phyloP scores from a whole-genome alignment of 495 filamentous ascomycete genomes.

The Neurospora terricola region DNA sequence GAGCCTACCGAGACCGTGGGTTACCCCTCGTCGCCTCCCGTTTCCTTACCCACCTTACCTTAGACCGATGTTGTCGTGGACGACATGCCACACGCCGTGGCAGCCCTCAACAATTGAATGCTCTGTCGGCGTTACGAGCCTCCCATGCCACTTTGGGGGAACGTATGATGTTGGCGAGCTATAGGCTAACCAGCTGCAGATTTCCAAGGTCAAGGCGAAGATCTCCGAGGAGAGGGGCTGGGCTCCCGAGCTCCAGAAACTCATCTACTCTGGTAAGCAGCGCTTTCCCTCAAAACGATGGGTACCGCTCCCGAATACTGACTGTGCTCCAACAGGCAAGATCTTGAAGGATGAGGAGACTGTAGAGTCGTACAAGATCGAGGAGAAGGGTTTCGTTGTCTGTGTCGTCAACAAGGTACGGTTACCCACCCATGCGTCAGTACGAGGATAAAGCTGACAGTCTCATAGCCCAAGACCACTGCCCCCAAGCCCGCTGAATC shows the following conservation, averaged over 20 bases:
- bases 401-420: constrained; percentile 92
- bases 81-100: not conserved
- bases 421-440: not conserved
- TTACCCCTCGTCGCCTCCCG: constrained; percentile 23
- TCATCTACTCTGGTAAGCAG: constrained; percentile 88
- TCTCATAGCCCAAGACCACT: constrained; percentile 20
- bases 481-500: constrained; percentile 58
- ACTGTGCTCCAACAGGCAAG: constrained; percentile 54
- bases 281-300: not conserved
- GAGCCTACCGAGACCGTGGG: constrained; percentile 88
- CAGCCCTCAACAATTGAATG: not conserved
- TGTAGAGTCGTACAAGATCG: constrained; percentile 90
- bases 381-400: constrained; percentile 98
- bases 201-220: constrained; percentile 81
- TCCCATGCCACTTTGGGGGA: not conserved
- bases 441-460: not conserved
- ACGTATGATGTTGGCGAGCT: not conserved
- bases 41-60: not conserved
- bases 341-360: constrained; percentile 96
- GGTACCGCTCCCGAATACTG: not conserved
- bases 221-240: constrained; percentile 83
- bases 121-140: not conserved
- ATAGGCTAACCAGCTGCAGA: constrained; percentile 39
- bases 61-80: not conserved
- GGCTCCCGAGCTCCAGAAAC: constrained; percentile 77